Conservation (phyloP, 306 rosid species). For the Cicer judaicum region DNA sequence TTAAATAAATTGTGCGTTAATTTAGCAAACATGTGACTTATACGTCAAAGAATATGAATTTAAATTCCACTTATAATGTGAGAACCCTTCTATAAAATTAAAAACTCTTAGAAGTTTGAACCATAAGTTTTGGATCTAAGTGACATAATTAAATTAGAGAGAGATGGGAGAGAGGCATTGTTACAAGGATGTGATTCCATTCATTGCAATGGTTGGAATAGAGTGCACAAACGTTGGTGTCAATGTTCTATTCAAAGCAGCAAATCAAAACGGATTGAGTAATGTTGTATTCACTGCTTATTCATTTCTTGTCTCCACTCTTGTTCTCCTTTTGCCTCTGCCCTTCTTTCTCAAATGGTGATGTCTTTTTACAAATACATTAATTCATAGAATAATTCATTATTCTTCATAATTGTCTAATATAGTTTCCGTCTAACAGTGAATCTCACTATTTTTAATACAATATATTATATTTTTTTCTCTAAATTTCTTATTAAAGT, state of each 20-base stretch:
- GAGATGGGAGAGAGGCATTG: constrained; percentile 38
- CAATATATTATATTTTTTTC: too few relatives aligned
- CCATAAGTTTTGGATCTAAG: too few relatives aligned
- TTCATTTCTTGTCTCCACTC: constrained; percentile 51
- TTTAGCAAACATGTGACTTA: too few relatives aligned
- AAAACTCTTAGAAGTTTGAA: too few relatives aligned
- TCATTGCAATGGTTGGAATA: constrained; percentile 52
- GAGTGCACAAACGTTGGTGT: constrained; percentile 63
- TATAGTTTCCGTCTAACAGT: too few relatives aligned
- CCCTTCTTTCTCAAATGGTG: constrained; percentile 60
- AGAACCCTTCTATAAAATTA: too few relatives aligned
- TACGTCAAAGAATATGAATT: too few relatives aligned
- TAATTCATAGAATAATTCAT: background rate
- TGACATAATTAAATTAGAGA: background rate
- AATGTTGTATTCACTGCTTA: constrained; percentile 62
- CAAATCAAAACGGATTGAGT: constrained; percentile 54
- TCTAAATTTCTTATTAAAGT: too few relatives aligned
- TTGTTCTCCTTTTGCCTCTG: constrained; percentile 55
- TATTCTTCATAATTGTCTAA: too few relatives aligned
- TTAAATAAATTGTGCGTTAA: too few relatives aligned
- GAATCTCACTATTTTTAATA: too few relatives aligned
- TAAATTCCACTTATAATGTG: too few relatives aligned
- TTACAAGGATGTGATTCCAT: constrained; percentile 54
- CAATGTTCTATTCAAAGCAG: constrained; percentile 61
- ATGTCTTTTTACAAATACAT: background rate